Conservation (phyloP, 202 grass and related monocot species). For the Saccharum hybrid region DNA sequence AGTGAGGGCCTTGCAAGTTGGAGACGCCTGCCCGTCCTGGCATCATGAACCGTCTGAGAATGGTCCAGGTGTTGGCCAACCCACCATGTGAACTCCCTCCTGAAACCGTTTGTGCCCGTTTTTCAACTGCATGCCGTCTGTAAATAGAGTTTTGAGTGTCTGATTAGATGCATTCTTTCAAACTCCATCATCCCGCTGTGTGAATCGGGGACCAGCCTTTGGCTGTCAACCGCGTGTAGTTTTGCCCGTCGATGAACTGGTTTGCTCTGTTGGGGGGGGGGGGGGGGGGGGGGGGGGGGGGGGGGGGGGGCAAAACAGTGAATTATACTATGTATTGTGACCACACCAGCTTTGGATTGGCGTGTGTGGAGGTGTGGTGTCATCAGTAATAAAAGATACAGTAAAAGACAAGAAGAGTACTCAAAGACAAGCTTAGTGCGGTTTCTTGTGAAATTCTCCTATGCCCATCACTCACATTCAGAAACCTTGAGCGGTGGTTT, state of each 20-base stretch:
- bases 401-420: background rate
- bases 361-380: background rate
- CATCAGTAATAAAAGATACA: conserved; percentile 1
- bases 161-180: background rate
- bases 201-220: conserved; percentile 10
- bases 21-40: background rate
- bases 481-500: background rate
- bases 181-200: background rate
- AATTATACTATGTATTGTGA: background rate
- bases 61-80: background rate
- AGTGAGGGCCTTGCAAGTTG: background rate
- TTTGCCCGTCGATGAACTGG: background rate
- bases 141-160: background rate
- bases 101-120: background rate
- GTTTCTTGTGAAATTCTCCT: background rate
- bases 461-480: background rate
- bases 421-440: background rate
- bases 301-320: background rate
- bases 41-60: conserved; percentile 24
- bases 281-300: too few relatives aligned
- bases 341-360: conserved; percentile 14
- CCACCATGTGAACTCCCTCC: too few relatives aligned
- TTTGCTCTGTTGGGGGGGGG: background rate
- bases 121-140: conserved; percentile 1
- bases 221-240: background rate